Evolutionary conservation across 176 grass and related monocot genomes (phyloP).

Genomic region (Zea luxurians): DNA sequence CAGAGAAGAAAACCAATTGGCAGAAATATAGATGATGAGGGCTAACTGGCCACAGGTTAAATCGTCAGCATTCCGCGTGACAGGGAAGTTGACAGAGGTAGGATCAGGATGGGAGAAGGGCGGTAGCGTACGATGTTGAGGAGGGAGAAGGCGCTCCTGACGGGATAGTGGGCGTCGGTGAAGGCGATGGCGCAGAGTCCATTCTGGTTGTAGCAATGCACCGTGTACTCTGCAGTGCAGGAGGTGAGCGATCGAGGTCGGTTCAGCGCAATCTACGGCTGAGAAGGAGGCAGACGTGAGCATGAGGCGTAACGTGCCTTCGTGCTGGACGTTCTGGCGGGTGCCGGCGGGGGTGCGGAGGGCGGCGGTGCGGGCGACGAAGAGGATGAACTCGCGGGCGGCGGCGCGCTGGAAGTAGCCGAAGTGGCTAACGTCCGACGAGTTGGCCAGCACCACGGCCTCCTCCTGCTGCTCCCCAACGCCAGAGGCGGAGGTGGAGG

Average conservation of each 20-base stretch:
- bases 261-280: not conserved
- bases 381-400: constrained; percentile 70
- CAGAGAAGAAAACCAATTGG: not conserved
- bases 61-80: not conserved
- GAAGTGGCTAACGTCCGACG: constrained; percentile 62
- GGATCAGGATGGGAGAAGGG: not conserved
- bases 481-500: constrained; percentile 5
- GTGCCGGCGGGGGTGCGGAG: constrained; percentile 47
- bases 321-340: constrained; percentile 65
- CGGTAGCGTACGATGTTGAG: constrained; percentile 34
- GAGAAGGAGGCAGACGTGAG: not conserved
- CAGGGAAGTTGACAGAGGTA: not conserved
- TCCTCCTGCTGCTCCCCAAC: constrained; percentile 28
- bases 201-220: constrained; percentile 62
- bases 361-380: constrained; percentile 70
- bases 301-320: constrained; percentile 16
- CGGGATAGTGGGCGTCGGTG: constrained; percentile 66
- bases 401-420: constrained; percentile 59
- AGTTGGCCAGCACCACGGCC: constrained; percentile 63
- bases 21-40: not conserved
- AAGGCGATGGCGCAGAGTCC: constrained; percentile 62
- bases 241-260: too few relatives aligned
- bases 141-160: constrained; percentile 63
- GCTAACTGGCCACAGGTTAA: not conserved
- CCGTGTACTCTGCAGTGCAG: constrained; percentile 56